Percentiles rank a stretch among this genome's conserved stretches.
Conservation (phyloP, 345 rosid genomes). For the Heritiera fomes region DNA sequence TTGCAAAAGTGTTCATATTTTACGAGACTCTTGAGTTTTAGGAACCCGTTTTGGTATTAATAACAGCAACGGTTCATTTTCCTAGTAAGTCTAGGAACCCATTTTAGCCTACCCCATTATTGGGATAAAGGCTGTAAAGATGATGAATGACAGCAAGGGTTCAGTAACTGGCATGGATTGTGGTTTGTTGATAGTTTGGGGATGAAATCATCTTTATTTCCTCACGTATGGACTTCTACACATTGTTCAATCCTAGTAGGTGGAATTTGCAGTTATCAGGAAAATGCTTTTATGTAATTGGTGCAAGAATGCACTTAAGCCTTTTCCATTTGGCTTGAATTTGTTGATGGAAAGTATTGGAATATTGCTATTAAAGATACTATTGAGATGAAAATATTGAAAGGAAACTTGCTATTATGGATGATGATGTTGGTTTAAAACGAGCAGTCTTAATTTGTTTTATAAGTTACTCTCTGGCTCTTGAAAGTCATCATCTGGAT, state of each 20-base stretch:
- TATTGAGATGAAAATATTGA: background rate
- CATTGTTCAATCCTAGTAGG: background rate
- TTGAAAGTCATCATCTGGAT: background rate
- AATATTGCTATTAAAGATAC: background rate
- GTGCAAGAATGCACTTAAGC: background rate
- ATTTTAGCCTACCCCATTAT: too few species aligned
- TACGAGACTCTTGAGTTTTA: background rate
- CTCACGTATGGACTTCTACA: background rate
- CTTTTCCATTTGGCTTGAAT: background rate
- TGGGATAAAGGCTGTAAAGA: too few species aligned
- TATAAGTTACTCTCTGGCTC: background rate
- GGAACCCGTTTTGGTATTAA: background rate
- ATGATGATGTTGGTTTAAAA: background rate
- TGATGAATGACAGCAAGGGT: background rate
- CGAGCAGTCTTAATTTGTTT: background rate
- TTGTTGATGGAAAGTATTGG: background rate
- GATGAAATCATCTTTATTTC: background rate
- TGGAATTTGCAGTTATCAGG: background rate
- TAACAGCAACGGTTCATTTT: background rate
- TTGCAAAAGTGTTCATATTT: background rate
- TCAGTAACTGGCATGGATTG: background rate
- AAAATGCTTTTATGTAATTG: background rate
- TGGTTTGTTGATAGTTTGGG: background rate
- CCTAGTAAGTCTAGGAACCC: too few species aligned
- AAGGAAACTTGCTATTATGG: background rate